These are phyloP conservation scores for Carex parvula DNA, from an alignment of 176 grass and related monocot species.

Conservation along the genomic window DNA sequence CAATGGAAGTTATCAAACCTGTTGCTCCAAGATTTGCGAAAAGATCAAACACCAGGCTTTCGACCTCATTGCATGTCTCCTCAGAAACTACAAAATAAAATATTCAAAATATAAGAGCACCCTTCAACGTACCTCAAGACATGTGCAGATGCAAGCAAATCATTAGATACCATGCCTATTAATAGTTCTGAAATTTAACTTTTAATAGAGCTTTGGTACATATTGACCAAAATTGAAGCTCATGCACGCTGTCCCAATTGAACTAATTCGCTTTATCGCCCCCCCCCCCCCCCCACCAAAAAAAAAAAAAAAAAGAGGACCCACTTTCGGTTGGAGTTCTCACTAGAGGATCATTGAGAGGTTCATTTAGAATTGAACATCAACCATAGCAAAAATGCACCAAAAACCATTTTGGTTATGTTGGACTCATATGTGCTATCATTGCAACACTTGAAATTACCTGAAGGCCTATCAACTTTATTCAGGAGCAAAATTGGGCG, in stretches of 20 bases:
- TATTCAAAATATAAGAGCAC: slow-evolving; percentile 9
- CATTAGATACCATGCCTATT: neutral
- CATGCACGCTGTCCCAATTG: neutral
- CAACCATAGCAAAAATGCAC: neutral
- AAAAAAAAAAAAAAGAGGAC: neutral
- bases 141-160: neutral
- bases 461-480: slow-evolving; percentile 97
- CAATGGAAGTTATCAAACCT: slow-evolving; percentile 39
- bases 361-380: neutral
- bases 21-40: slow-evolving; percentile 99
- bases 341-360: neutral
- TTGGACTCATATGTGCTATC: neutral
- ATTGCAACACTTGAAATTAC: slow-evolving; percentile 33
- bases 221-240: neutral
- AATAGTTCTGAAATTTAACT: neutral
- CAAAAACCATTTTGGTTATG: neutral
- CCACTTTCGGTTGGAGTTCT: neutral
- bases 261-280: neutral
- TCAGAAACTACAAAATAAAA: slow-evolving; percentile 68
- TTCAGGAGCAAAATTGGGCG: slow-evolving; percentile 94
- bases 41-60: slow-evolving; percentile 99
- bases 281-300: neutral
- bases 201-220: neutral
- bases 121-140: neutral
- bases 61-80: slow-evolving; percentile 98